Evolutionary conservation across 2,329 filamentous ascomycete species (phyloP).

Genomic region (Akanthomyces muscarius): DNA sequence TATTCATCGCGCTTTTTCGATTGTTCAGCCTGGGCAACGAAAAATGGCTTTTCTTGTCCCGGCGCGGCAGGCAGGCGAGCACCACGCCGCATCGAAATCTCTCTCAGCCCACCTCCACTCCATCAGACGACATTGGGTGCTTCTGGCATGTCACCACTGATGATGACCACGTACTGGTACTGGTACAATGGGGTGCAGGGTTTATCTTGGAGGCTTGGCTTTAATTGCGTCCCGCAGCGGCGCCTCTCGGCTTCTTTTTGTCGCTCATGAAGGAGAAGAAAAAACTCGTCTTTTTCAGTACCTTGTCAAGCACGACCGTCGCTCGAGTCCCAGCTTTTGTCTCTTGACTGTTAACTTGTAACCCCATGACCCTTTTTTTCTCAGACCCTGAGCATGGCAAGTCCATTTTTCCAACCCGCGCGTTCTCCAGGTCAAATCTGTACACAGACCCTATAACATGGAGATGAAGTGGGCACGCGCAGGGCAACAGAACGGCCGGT

Average conservation of each 20-base stretch:
- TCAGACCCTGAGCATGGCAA: neutral
- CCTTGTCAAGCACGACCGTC: no score
- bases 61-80: conserved; percentile 1
- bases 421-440: neutral
- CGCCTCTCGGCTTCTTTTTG: neutral
- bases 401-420: neutral
- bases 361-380: no score
- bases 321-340: no score
- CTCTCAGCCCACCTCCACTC: neutral
- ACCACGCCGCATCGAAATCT: neutral
- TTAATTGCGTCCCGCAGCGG: neutral
- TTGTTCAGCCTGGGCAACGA: neutral
- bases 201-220: no score
- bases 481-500: neutral
- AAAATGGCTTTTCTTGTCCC: neutral
- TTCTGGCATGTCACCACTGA: neutral
- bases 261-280: no score
- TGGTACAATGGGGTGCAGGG: no score
- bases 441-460: neutral
- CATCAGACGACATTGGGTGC: neutral
- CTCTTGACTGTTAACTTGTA: no score
- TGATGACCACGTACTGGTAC: neutral
- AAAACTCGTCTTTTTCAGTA: no score
- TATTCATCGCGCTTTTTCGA: no score
- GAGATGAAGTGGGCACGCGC: neutral